Evolutionary conservation across 371 early-diverging fungal species (phyloP), one percentile per base, ranked within the genome.

Genomic region (Mortierella sp.): DNA sequence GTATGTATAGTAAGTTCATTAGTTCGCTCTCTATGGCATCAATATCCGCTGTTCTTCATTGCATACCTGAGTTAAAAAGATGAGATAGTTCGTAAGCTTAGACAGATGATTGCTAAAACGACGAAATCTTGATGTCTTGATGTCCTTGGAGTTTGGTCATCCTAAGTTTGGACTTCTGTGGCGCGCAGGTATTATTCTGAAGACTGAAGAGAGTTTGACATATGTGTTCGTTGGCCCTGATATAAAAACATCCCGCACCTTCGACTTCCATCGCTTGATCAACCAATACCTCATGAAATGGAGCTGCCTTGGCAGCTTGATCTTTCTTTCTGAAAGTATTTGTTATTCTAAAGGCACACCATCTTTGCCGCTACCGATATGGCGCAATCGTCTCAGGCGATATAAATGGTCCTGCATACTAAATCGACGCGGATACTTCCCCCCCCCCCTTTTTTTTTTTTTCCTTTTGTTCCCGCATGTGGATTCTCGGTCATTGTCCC

Each of bases 311-410:
- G 68, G 68, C 8, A 68, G 48, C 41, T 68, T 68, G 32, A 56
- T 56, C 21, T 42, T 56, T 50, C 68, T 60, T 28, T 60, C 68
- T 6, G 56, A 21, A 15, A 46, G 42, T 68, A 68, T 39, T 68
- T 68, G 68, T 68, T 60, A 5, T 46, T 23, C n/a, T 60, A 34
- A 3, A 52, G 56, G 28, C 56, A 49, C 61, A 54, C 56, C 17
- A 60, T 61, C 56, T 60, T 60, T 26, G 68, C 68, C 2, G 61
- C 68, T 34, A 56, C 57, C 9, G 68, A 56, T 24, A 56, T 37
- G 19, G 52, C 68, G 61, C 61, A 68, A 56, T 68, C 65, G 57
- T 56, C 48, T 64, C 47, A 24, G 62, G 54, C 9, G 32, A 23
- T 44, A 46, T 53, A 30, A 53, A n/a, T 15, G 5, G 53, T 46